These are phyloP conservation scores for Aspergillus wentii DNA, from an alignment of 495 filamentous ascomycete species.

Conservation along the genomic window DNA sequence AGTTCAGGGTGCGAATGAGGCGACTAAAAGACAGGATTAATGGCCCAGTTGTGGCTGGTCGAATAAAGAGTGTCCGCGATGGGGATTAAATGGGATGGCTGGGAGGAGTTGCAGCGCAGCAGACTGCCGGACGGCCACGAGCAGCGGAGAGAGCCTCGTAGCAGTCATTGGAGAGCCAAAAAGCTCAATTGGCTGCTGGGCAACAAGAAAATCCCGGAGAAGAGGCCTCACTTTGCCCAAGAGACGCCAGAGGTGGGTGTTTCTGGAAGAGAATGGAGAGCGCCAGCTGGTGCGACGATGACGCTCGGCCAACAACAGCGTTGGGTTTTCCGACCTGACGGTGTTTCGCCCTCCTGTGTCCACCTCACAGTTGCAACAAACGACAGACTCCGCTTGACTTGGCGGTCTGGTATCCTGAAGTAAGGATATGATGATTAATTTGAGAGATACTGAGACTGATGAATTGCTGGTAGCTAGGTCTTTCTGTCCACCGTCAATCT, in stretches of 20 bases:
- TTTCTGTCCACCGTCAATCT: too few species aligned
- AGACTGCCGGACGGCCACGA: slow-evolving; percentile 21
- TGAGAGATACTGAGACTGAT: too few species aligned
- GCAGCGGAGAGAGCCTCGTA: slow-evolving; percentile 9
- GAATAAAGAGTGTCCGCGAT: slow-evolving; percentile 9
- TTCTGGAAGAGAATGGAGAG: too few species aligned
- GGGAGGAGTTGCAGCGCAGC: too few species aligned
- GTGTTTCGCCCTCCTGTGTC: too few species aligned
- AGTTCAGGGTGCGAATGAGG: background rate
- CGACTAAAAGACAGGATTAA: background rate
- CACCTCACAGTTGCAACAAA: too few species aligned
- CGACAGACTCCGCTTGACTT: too few species aligned
- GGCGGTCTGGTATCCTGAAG: too few species aligned
- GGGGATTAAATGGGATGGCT: slow-evolving; percentile 2
- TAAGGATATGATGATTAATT: too few species aligned
- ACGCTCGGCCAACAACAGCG: too few species aligned
- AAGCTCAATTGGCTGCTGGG: slow-evolving; percentile 14
- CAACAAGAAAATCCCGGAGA: background rate
- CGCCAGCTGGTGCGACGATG: background rate
- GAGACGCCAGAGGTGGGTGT: background rate
- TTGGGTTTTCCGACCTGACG: too few species aligned
- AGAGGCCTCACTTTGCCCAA: slow-evolving; percentile 3
- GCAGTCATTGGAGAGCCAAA: slow-evolving; percentile 15
- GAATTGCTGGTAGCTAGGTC: too few species aligned
- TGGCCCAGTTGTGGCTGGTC: background rate